These are phyloP conservation scores for Tetramitus jugosus DNA, from an alignment of 208 protist species.

Conservation along the genomic window DNA sequence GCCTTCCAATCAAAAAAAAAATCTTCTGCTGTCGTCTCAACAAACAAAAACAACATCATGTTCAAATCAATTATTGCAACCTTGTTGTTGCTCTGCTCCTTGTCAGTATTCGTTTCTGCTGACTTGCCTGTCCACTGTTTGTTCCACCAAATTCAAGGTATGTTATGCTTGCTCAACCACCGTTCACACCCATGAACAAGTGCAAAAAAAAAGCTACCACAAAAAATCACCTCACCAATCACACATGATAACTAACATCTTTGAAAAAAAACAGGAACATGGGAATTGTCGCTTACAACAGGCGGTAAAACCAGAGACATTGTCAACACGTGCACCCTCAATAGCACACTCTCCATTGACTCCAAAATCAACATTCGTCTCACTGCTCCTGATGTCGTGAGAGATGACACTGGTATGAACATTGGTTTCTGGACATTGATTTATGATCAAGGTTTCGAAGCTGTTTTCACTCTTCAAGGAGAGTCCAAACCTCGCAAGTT, in stretches of 20 bases:
- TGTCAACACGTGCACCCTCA: background rate
- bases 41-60: too few species aligned
- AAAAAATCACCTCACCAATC: too few species aligned
- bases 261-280: too few species aligned
- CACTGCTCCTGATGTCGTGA: background rate
- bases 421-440: slow-evolving; percentile 16
- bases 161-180: too few species aligned
- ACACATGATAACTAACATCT: too few species aligned
- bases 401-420: background rate
- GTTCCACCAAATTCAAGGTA: slow-evolving; percentile 4
- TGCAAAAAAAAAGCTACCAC: too few species aligned
- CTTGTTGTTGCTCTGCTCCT: background rate
- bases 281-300: background rate
- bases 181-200: too few species aligned
- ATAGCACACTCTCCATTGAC: background rate
- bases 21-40: too few species aligned
- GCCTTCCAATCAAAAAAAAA: too few species aligned
- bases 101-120: background rate
- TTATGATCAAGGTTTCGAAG: slow-evolving; percentile 16
- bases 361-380: background rate
- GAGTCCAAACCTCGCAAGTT: too few species aligned
- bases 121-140: slow-evolving; percentile 2
- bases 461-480: background rate
- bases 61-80: too few species aligned
- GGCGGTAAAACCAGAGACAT: background rate